phyloP scores from a whole-genome alignment of 2,329 filamentous ascomycete genomes.

The Biscogniauxia marginata region DNA sequence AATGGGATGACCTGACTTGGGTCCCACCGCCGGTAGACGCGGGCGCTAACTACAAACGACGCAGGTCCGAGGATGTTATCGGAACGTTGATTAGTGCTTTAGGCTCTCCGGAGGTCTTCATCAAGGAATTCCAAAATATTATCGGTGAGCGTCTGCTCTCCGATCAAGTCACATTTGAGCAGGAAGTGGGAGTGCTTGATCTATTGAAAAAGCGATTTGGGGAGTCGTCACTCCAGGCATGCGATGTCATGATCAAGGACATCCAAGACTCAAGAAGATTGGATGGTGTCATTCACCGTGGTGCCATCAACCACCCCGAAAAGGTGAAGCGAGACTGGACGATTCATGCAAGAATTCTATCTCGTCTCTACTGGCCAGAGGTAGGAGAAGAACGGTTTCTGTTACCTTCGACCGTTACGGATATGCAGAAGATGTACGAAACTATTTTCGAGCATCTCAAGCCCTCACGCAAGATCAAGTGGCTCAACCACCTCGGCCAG shows the following conservation, averaged over 20 bases:
- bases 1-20: constrained; percentile 92
- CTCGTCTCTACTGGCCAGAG: constrained; percentile 89
- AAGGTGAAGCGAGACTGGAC: constrained; percentile 33
- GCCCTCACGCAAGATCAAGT: constrained; percentile 79
- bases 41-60: constrained; percentile 85
- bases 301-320: constrained; percentile 24
- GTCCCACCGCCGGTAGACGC: constrained; percentile 90
- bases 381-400: constrained; percentile 68
- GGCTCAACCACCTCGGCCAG: constrained; percentile 79
- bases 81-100: constrained; percentile 86
- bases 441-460: constrained; percentile 77
- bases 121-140: constrained; percentile 88
- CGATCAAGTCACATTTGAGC: constrained; percentile 68
- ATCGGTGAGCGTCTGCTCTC: constrained; percentile 78
- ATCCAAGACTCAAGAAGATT: constrained; percentile 79
- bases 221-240: constrained; percentile 81
- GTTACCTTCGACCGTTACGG: constrained; percentile 57
- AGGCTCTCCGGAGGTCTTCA: constrained; percentile 86
- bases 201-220: constrained; percentile 88
- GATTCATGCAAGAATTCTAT: constrained; percentile 82
- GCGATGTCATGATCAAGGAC: constrained; percentile 96
- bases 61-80: constrained; percentile 86
- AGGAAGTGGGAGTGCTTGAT: constrained; percentile 79
- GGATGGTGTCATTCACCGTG: constrained; percentile 63
- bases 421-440: constrained; percentile 69